Base-by-base conservation (phyloP, 2,329 filamentous ascomycete species). In the Botrytis deweyae region DNA sequence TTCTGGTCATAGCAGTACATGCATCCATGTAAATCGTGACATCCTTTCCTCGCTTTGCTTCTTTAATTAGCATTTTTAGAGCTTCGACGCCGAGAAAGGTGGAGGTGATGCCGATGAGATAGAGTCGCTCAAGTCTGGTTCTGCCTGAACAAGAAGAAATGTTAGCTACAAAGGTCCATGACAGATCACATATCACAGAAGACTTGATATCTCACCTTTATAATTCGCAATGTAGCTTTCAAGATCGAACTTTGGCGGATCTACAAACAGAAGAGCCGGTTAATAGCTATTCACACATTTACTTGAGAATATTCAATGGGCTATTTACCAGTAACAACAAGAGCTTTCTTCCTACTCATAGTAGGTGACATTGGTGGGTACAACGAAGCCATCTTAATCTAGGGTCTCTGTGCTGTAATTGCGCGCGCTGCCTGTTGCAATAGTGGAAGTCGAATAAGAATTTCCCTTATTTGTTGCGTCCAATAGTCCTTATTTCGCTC, bases 221-320 rank as follows among this genome's bases (percentile, higher is more conserved):
- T 98, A 99, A 81, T 98, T 97, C 77, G 91, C 88, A 68, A 97
- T 92, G 83, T 98, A 98, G 55, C 92, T 89, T 75, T 98, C 94
- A 61, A 99, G 88, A 79, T 98, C 96, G 78, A 98, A 91, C 81
- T 95, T 97, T 16, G 95, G 95, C 10, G 88, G 77, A 44, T 80
- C 79, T 80, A 64, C 33, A 25, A 63, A 49, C 20, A 61, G 22
- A 55, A 40, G 49, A 29, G 10, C 55, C 46, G 58, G 64, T 77
- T 42, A 72, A 70, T 76, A 67, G 42, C 52, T 52, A 70, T 42
- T 20, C 46, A 38, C 1, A n/a, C 16, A 62, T 8, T 29, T 49
- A 14, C 49, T 66, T 22, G 4, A 44, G n/a, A 33, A 33, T 38
- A 8, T 25, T 9, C 9, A 55, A n/a, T 63, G 25, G 38, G 29